These are phyloP conservation scores for Talaromyces nanjingensis DNA, from an alignment of 495 filamentous ascomycete genomes.

Conservation along the genomic window DNA sequence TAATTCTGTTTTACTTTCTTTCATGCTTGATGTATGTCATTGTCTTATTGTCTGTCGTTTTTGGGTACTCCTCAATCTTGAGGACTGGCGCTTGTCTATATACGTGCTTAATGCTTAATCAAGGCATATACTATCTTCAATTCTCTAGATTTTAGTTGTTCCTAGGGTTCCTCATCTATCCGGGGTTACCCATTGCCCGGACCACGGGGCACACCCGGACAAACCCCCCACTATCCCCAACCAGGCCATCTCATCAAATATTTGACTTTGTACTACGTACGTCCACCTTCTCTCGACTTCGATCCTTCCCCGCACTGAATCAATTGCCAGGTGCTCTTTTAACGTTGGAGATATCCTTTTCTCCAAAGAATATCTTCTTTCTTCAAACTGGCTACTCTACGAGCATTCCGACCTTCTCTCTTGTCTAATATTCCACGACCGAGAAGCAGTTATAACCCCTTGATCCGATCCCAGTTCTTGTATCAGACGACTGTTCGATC, in stretches of 20 bases:
- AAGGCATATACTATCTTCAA: not conserved
- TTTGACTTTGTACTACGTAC: not conserved
- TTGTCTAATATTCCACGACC: not conserved
- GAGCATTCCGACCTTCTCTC: not conserved
- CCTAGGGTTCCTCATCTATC: too few relatives aligned
- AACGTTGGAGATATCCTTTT: not conserved
- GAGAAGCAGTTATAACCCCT: not conserved
- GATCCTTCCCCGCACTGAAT: not conserved
- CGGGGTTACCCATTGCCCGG: not conserved
- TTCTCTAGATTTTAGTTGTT: not conserved
- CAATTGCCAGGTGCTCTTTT: not conserved
- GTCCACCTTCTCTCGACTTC: not conserved
- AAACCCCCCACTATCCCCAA: not conserved
- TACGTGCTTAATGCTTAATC: not conserved
- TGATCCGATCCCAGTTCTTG: not conserved
- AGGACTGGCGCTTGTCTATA: not conserved
- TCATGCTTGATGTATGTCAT: not conserved
- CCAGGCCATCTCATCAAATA: not conserved
- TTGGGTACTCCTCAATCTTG: not conserved
- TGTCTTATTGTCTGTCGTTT: not conserved
- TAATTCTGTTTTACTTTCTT: not conserved
- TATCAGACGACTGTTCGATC: not conserved
- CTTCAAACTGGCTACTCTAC: constrained; percentile 5
- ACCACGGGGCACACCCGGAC: not conserved
- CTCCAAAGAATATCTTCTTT: not conserved